phyloP scores from a whole-genome alignment of 2,329 filamentous ascomycete genomes.

The Mycosphaerella sp. region DNA sequence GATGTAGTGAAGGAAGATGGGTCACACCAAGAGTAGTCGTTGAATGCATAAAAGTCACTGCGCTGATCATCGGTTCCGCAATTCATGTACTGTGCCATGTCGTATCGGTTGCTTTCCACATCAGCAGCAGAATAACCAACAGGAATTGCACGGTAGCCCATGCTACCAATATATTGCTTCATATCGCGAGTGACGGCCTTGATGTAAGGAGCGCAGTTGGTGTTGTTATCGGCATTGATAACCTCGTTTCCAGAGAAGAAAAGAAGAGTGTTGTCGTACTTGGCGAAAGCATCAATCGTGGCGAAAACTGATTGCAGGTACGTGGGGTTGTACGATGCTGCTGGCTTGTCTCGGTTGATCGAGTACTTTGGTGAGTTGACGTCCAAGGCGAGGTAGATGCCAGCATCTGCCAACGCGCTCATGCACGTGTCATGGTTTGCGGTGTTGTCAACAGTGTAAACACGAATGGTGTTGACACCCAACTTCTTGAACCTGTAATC shows the following conservation, averaged over 20 bases:
- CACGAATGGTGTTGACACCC: slow-evolving; percentile 83
- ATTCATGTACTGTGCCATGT: slow-evolving; percentile 90
- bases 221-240: slow-evolving; percentile 54
- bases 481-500: slow-evolving; percentile 63
- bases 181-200: slow-evolving; percentile 70
- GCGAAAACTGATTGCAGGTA: slow-evolving; percentile 85
- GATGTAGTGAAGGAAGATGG: slow-evolving; percentile 61
- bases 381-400: slow-evolving; percentile 87
- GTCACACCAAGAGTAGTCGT: slow-evolving; percentile 84
- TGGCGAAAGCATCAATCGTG: slow-evolving; percentile 74
- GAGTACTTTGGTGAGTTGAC: slow-evolving; percentile 90
- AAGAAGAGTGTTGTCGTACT: slow-evolving; percentile 79
- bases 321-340: slow-evolving; percentile 72
- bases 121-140: slow-evolving; percentile 82
- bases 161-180: slow-evolving; percentile 71
- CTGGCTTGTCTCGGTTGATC: slow-evolving; percentile 69
- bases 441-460: slow-evolving; percentile 89
- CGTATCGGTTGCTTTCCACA: slow-evolving; percentile 74
- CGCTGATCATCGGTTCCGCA: slow-evolving; percentile 78
- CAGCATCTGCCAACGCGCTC: slow-evolving; percentile 68
- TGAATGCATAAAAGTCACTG: slow-evolving; percentile 83
- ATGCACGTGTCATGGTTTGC: slow-evolving; percentile 78
- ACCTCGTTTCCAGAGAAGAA: slow-evolving; percentile 79
- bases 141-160: slow-evolving; percentile 61
- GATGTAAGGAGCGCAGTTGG: slow-evolving; percentile 60